Evolutionary conservation across 2,329 filamentous ascomycete genomes (phyloP).

Genomic region (Fusarium transvaalense): DNA sequence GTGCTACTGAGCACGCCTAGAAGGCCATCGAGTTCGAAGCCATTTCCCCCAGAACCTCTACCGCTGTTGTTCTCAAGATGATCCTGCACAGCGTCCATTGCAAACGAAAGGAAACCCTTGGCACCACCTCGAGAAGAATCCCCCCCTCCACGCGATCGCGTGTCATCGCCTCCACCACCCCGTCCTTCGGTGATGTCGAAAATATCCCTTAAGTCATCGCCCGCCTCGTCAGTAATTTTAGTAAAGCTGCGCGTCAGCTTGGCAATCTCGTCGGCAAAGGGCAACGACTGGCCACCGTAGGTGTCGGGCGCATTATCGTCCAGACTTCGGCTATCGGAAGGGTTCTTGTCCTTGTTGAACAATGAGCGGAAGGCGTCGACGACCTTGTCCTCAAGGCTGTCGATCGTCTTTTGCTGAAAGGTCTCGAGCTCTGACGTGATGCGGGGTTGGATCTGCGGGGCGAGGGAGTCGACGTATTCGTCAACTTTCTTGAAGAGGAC

Average conservation of each 20-base stretch:
- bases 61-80: conserved; percentile 52
- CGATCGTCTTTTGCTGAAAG: conserved; percentile 61
- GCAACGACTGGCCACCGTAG: conserved; percentile 57
- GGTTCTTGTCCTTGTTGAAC: conserved; percentile 54
- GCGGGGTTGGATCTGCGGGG: conserved; percentile 61
- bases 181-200: conserved; percentile 57
- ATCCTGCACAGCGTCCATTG: conserved; percentile 58
- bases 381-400: conserved; percentile 59
- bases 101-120: conserved; percentile 57
- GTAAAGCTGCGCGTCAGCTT: conserved; percentile 57
- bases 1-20: conserved; percentile 58
- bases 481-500: conserved; percentile 60
- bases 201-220: conserved; percentile 59
- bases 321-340: conserved; percentile 44
- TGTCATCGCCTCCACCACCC: conserved; percentile 32
- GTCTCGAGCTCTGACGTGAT: conserved; percentile 59
- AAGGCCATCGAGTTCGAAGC: conserved; percentile 58
- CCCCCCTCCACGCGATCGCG: conserved; percentile 46
- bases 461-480: conserved; percentile 61
- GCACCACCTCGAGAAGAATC: conserved; percentile 49
- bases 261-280: conserved; percentile 61
- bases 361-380: conserved; percentile 60
- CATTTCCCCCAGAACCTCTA: conserved; percentile 46
- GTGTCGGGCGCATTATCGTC: conserved; percentile 55
- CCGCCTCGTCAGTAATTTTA: conserved; percentile 56